These are phyloP conservation scores for Ganoderma multipileum DNA, from an alignment of 1,284 basidiomycete genomes.

Conservation along the genomic window DNA sequence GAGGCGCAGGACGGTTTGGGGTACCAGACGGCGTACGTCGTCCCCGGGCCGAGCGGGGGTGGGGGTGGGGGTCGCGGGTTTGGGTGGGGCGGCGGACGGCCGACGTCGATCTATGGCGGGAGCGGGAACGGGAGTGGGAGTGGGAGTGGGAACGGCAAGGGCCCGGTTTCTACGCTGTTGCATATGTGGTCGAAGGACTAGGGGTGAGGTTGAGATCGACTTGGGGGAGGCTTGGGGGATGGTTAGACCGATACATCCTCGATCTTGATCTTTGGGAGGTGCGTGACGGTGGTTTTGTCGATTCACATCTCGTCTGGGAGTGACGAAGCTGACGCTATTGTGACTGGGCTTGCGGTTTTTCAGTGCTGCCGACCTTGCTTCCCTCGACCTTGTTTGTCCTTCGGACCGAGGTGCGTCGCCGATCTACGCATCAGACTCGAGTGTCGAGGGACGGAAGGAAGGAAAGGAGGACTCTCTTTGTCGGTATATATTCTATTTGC, in stretches of 20 bases:
- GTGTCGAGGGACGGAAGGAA: neutral
- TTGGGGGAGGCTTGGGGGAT: neutral
- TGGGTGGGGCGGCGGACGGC: constrained; percentile 1
- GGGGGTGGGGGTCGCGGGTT: neutral
- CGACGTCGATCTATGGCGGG: constrained; percentile 12
- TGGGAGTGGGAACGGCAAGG: constrained; percentile 14
- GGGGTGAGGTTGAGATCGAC: constrained; percentile 11
- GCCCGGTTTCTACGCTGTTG: constrained; percentile 26
- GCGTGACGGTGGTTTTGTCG: neutral
- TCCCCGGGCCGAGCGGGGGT: neutral
- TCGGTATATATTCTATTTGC: neutral
- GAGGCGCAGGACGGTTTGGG: neutral
- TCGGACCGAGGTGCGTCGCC: no score
- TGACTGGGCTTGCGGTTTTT: neutral
- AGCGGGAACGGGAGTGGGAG: neutral
- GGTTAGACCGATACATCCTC: neutral
- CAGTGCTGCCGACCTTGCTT: neutral
- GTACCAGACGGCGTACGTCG: constrained; percentile 16
- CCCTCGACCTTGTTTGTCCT: neutral
- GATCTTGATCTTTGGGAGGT: neutral
- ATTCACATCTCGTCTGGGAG: neutral
- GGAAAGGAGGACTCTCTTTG: neutral
- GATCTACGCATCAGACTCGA: neutral
- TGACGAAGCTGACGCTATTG: neutral
- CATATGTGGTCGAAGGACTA: constrained; percentile 32